Base-by-base conservation (phyloP, 352 stramenopile genomes). In the Pythium utonaiense region DNA sequence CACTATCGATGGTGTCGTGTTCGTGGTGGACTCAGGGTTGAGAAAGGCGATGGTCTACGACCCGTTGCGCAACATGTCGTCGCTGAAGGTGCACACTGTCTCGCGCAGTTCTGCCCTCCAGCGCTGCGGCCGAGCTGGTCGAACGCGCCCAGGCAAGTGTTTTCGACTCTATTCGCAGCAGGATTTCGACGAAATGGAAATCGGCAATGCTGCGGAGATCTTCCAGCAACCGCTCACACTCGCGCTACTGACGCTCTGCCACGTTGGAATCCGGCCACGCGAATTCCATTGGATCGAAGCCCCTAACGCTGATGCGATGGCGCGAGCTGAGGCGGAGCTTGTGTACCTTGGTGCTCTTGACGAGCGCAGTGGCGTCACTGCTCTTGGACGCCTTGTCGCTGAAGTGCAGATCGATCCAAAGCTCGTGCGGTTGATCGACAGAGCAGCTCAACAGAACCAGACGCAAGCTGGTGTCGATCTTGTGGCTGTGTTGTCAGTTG, bases 1-100 rank as follows among this genome's bases (percentile, higher is more conserved):
- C 33, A 98, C 95, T 21, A 98, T 98, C 55, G 93, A 93, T 9
- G 86, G 82, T 3, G 97, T 98, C 67, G 96, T 96, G 38, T 99
- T 98, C 58, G 97, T 99, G 19, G 97, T 99, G 1, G 97, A 99
- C 54, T 94, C 85, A 50, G 97, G 97, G 6, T 78, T 96, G 33
- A 93, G 95, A 22, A 99, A 99, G 74, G 96, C 96, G 61, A 85
- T 94, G 49, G 96, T 98, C 49, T 98, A 98, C 45, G 91, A 99
- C 67, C 73, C 96, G 33, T 57, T 69, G 10, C 96, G 78, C 57
- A 93, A 92, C 52, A 96, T 97, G 30, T 98, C 90, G 28, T 90
- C 92, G 9, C 98, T 99, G 53, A 83, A 98, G 34, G 94, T 98
- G 25, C 76, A 93, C 66, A 96, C 78, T 83, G 90, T 95, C 59